Conservation (phyloP, 2,329 filamentous ascomycete species). For the Claviceps arundinis region DNA sequence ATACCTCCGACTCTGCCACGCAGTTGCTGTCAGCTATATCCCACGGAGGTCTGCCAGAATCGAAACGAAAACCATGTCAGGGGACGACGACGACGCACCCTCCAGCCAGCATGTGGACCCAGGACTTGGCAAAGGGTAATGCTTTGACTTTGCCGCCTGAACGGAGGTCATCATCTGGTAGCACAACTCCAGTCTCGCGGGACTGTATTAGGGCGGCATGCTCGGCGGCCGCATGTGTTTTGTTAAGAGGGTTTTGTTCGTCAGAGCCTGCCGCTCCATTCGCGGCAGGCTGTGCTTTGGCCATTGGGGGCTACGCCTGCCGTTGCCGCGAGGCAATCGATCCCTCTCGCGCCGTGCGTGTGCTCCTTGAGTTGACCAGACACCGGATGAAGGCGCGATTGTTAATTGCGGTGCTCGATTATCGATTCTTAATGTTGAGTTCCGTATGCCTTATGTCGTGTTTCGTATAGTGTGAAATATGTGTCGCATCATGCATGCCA, state of each 20-base stretch:
- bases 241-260: constrained; percentile 17
- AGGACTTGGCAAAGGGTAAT: constrained; percentile 57
- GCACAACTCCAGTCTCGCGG: constrained; percentile 45
- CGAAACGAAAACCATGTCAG: background rate
- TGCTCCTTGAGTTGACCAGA: no score
- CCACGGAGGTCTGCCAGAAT: background rate
- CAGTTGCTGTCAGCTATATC: constrained; percentile 7
- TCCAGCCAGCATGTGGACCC: constrained; percentile 85
- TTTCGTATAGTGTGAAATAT: background rate
- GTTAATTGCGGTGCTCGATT: background rate
- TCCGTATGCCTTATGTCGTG: background rate
- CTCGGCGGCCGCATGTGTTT: constrained; percentile 17
- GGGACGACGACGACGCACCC: constrained; percentile 44
- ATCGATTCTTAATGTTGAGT: background rate
- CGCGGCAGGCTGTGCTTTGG: constrained; percentile 16
- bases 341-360: background rate
- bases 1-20: constrained; percentile 64
- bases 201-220: constrained; percentile 39
- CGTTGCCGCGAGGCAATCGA: background rate
- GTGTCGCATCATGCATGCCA: background rate
- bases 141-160: constrained; percentile 22
- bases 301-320: constrained; percentile 14
- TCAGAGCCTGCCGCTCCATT: constrained; percentile 16
- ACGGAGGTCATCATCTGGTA: constrained; percentile 28
- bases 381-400: no score